Evolutionary conservation across 805 yeast genomes (phyloP).

Genomic region (Metschnikowia drakensbergensis): DNA sequence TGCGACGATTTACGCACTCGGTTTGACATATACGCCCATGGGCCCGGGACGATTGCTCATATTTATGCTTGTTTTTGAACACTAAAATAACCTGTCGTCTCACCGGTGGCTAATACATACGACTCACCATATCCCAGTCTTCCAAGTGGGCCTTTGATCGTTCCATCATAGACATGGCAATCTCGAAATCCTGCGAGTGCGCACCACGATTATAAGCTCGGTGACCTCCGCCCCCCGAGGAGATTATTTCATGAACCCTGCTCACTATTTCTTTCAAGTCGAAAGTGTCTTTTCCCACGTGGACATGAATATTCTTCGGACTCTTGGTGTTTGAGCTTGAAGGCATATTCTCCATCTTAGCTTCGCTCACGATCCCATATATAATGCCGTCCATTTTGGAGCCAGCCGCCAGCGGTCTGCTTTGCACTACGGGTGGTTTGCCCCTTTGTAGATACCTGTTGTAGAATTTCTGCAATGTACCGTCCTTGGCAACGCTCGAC

Average conservation of each 20-base stretch:
- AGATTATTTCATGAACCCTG: conserved; percentile 25
- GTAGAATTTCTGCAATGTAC: not conserved
- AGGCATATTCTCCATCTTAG: conserved; percentile 6
- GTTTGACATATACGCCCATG: conserved; percentile 1
- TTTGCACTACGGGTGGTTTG: not conserved
- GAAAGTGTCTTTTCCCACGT: not conserved
- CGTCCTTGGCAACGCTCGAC: not conserved
- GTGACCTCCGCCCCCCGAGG: conserved; percentile 4
- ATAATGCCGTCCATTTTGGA: conserved; percentile 12
- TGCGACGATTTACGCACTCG: not conserved
- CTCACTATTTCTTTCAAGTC: conserved; percentile 28
- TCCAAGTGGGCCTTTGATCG: conserved; percentile 26
- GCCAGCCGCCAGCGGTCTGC: not conserved
- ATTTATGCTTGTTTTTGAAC: too few relatives aligned
- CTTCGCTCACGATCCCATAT: conserved; percentile 26
- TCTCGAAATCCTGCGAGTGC: conserved; percentile 14
- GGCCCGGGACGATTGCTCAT: not conserved
- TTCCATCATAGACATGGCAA: conserved; percentile 16
- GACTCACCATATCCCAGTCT: conserved; percentile 37
- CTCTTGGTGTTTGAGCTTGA: not conserved
- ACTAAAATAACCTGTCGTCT: not conserved
- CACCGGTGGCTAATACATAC: conserved; percentile 15
- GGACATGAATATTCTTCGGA: not conserved
- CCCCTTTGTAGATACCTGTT: not conserved
- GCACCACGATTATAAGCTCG: not conserved